phyloP scores from a whole-genome alignment of 805 yeast species.

The Yamadazyma nakazawae region DNA sequence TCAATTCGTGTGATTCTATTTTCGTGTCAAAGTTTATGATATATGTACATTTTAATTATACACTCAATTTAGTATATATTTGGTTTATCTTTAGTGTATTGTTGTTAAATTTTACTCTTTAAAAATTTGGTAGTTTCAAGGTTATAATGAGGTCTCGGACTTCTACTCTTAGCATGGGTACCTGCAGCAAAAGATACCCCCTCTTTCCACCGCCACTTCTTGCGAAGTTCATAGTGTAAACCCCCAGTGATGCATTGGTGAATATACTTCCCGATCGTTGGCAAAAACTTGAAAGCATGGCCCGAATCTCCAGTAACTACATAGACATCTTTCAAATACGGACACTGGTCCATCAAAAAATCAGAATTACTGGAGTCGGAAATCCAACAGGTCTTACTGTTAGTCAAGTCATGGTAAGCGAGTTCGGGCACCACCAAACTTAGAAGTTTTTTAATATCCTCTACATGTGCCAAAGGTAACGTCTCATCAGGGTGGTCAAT shows the following conservation, averaged over 20 bases:
- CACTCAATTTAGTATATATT: neutral
- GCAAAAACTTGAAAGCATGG: constrained; percentile 46
- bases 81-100: neutral
- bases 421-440: constrained; percentile 15
- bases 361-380: constrained; percentile 39
- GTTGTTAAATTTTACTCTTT: neutral
- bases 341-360: constrained; percentile 39
- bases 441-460: constrained; percentile 12
- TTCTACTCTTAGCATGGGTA: constrained; percentile 11
- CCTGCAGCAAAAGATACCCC: constrained; percentile 15
- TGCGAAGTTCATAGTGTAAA: constrained; percentile 20
- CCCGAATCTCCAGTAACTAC: constrained; percentile 52
- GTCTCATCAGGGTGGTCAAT: constrained; percentile 11
- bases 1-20: constrained; percentile 1
- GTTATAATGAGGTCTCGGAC: constrained; percentile 14
- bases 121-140: neutral
- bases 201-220: constrained; percentile 16
- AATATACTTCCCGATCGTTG: constrained; percentile 45
- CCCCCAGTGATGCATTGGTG: constrained; percentile 26
- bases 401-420: constrained; percentile 11
- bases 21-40: neutral
- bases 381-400: constrained; percentile 16
- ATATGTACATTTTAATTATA: neutral
- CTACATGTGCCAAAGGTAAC: constrained; percentile 12
- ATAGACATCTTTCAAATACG: constrained; percentile 25